A percentile compares a stretch with the other conserved stretches of the same genome.
phyloP scores from a whole-genome alignment of 176 grass and related monocot species.

The maize (Zea mays) region DNA sequence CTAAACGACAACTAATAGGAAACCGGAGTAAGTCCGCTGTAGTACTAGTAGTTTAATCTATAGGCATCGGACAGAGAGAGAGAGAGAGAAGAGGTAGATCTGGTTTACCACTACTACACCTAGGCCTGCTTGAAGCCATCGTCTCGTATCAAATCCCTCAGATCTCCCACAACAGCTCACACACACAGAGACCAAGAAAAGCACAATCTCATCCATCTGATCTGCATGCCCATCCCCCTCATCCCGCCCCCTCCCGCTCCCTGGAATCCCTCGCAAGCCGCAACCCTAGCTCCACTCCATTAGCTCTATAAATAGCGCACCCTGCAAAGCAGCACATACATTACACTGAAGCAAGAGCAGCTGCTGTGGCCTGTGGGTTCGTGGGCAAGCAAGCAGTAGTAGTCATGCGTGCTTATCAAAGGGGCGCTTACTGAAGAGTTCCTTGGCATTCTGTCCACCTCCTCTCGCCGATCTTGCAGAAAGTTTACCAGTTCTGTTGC shows the following conservation, averaged over 20 bases:
- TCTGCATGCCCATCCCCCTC: slow-evolving; percentile 35
- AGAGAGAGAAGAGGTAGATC: neutral
- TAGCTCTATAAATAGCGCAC: slow-evolving; percentile 51
- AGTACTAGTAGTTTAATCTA: slow-evolving; percentile 11
- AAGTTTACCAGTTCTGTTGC: neutral
- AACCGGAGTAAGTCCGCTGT: no score
- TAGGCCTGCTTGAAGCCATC: slow-evolving; percentile 21
- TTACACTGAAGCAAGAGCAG: neutral
- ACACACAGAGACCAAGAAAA: slow-evolving; percentile 46
- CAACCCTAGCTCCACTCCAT: slow-evolving; percentile 42
- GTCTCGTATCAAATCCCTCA: slow-evolving; percentile 35
- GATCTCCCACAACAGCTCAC: slow-evolving; percentile 31
- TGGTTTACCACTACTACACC: neutral
- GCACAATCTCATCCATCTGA: slow-evolving; percentile 42
- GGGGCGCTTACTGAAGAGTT: slow-evolving; percentile 55
- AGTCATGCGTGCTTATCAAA: slow-evolving; percentile 68
- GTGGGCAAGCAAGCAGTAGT: neutral
- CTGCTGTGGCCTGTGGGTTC: neutral
- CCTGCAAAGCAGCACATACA: slow-evolving; percentile 8
- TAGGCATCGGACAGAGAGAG: neutral
- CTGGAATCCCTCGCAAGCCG: slow-evolving; percentile 9
- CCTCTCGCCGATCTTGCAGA: slow-evolving; percentile 28
- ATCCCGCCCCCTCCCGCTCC: neutral
- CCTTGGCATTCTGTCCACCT: slow-evolving; percentile 91
- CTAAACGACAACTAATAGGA: no score